phyloP scores from a whole-genome alignment of 2,329 filamentous ascomycete genomes.

The Diplodia corticola region DNA sequence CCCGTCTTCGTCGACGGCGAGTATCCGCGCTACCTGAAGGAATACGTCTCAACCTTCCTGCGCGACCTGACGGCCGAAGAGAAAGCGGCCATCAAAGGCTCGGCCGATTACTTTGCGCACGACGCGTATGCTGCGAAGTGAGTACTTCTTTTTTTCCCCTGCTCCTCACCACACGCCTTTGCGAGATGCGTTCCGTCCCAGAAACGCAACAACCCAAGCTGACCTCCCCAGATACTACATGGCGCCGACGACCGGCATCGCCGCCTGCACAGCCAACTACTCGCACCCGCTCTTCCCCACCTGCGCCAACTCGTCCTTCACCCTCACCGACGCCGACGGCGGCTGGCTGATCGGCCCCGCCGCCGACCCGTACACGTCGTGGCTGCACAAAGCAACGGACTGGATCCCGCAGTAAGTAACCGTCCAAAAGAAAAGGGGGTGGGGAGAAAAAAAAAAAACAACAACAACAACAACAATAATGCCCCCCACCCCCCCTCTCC shows the following conservation, averaged over 20 bases:
- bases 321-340: slow-evolving; percentile 29
- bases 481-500: no score
- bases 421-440: no score
- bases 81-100: slow-evolving; percentile 35
- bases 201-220: neutral
- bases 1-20: slow-evolving; percentile 49
- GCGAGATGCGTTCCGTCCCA: no score
- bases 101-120: slow-evolving; percentile 40
- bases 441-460: no score
- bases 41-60: slow-evolving; percentile 37
- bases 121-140: slow-evolving; percentile 39
- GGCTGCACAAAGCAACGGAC: slow-evolving; percentile 40
- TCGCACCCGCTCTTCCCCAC: slow-evolving; percentile 37
- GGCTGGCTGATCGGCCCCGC: slow-evolving; percentile 38
- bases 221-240: slow-evolving; percentile 30
- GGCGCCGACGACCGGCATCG: slow-evolving; percentile 39
- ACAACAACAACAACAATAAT: no score
- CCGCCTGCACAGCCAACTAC: slow-evolving; percentile 39
- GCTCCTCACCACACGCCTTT: neutral
- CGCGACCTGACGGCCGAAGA: slow-evolving; percentile 35
- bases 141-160: neutral
- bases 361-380: slow-evolving; percentile 35
- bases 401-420: slow-evolving; percentile 36
- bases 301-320: slow-evolving; percentile 38
- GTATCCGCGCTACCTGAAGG: slow-evolving; percentile 44